phyloP scores from a whole-genome alignment of 2,329 filamentous ascomycete genomes.

The Cercospora beticola region DNA sequence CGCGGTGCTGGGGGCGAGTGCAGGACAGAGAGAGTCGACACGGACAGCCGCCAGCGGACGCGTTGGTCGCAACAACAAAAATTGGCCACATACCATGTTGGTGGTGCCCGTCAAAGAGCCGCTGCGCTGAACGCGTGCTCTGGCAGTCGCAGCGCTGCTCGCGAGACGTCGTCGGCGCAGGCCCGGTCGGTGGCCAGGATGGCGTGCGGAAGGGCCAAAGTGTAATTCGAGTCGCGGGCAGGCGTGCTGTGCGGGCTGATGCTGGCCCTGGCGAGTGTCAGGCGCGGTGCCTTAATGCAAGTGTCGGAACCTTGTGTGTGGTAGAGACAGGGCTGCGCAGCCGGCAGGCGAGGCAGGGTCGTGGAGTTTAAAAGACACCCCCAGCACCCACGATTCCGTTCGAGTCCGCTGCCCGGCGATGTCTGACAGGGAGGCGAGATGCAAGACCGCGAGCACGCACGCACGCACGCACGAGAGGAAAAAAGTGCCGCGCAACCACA shows the following conservation, averaged over 20 bases:
- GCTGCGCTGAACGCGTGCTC: background rate
- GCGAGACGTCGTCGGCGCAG: background rate
- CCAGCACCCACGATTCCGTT: background rate
- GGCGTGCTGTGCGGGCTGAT: background rate
- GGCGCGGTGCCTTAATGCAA: conserved; percentile 9
- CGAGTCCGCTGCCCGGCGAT: background rate
- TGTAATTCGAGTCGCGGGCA: conserved; percentile 9
- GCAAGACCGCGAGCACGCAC: background rate
- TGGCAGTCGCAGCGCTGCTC: background rate
- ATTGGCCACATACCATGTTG: conserved; percentile 12
- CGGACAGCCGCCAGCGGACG: background rate
- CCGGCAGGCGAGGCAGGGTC: conserved; percentile 16
- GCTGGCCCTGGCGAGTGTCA: conserved; percentile 4
- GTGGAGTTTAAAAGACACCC: conserved; percentile 8
- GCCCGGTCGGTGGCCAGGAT: background rate
- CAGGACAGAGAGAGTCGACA: background rate
- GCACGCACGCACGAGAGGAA: background rate
- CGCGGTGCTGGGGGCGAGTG: background rate
- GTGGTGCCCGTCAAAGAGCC: conserved; percentile 8
- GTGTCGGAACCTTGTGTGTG: conserved; percentile 11
- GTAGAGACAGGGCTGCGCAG: conserved; percentile 8
- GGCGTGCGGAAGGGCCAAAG: background rate
- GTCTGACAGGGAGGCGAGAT: background rate
- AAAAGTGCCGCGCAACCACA: background rate
- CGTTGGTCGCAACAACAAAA: conserved; percentile 13